Percentiles rank a stretch among this genome's conserved stretches.
Evolutionary conservation across 805 yeast genomes (phyloP).

Genomic region (Metschnikowia peoriensis): DNA sequence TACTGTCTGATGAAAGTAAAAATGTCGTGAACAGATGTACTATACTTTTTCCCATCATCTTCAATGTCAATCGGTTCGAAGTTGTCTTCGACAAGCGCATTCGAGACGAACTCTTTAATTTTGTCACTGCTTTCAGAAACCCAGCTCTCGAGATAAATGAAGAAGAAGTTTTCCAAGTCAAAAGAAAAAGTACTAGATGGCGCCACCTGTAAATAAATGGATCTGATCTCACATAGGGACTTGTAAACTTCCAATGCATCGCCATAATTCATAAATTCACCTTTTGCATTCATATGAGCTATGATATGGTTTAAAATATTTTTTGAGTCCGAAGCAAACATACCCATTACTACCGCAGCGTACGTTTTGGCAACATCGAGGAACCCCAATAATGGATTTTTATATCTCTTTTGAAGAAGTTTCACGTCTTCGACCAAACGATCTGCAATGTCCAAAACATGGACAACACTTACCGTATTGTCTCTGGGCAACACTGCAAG

Average conservation of each 20-base stretch:
- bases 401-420: slow-evolving; percentile 56
- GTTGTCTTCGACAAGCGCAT: slow-evolving; percentile 57
- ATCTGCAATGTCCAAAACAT: slow-evolving; percentile 58
- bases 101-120: slow-evolving; percentile 47
- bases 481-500: slow-evolving; percentile 56
- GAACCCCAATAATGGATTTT: slow-evolving; percentile 57
- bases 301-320: slow-evolving; percentile 51
- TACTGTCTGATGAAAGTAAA: slow-evolving; percentile 61
- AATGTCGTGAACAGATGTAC: slow-evolving; percentile 66
- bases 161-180: slow-evolving; percentile 56
- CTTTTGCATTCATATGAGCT: slow-evolving; percentile 34
- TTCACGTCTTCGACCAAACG: slow-evolving; percentile 49
- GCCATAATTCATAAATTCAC: slow-evolving; percentile 42
- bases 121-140: slow-evolving; percentile 45
- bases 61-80: slow-evolving; percentile 51
- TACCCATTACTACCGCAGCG: slow-evolving; percentile 48
- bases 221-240: slow-evolving; percentile 51
- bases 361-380: slow-evolving; percentile 51
- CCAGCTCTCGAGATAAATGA: slow-evolving; percentile 37
- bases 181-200: slow-evolving; percentile 45
- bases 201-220: slow-evolving; percentile 48
- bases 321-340: slow-evolving; percentile 53
- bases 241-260: slow-evolving; percentile 60
- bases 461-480: slow-evolving; percentile 49
- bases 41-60: slow-evolving; percentile 41